phyloP scores from a whole-genome alignment of 2,329 filamentous ascomycete species.

The Dactylellina sp. region DNA sequence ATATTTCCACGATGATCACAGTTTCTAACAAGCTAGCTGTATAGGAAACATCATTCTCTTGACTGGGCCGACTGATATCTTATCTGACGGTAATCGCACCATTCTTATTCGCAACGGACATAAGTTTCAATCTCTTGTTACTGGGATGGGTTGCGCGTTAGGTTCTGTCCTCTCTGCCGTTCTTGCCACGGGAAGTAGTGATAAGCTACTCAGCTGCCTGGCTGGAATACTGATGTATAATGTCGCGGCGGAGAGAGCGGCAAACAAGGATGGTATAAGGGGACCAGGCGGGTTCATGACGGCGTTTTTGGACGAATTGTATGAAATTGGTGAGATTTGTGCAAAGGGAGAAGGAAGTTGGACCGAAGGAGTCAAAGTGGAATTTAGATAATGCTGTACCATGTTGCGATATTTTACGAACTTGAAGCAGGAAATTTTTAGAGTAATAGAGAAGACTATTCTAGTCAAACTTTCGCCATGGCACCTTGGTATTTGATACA shows the following conservation, averaged over 20 bases:
- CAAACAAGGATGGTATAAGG: constrained; percentile 73
- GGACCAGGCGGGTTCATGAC: constrained; percentile 90
- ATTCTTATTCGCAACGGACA: constrained; percentile 82
- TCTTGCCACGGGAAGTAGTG: constrained; percentile 71
- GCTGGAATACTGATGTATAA: constrained; percentile 83
- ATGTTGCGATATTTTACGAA: too few species aligned
- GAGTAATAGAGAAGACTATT: too few species aligned
- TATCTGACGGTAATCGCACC: constrained; percentile 79
- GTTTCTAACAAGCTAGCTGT: background rate
- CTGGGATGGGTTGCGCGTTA: constrained; percentile 82
- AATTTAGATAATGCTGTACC: constrained; percentile 28
- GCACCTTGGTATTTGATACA: too few species aligned
- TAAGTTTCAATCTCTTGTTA: constrained; percentile 75
- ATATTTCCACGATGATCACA: background rate
- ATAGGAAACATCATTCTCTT: constrained; percentile 77
- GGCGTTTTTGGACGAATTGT: constrained; percentile 81
- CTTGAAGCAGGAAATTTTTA: too few species aligned
- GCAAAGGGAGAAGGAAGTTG: constrained; percentile 29
- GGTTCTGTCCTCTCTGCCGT: constrained; percentile 84
- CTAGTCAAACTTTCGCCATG: too few species aligned
- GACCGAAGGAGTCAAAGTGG: constrained; percentile 35
- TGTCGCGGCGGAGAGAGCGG: constrained; percentile 72
- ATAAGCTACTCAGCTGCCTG: constrained; percentile 78
- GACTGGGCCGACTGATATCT: constrained; percentile 81
- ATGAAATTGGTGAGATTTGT: constrained; percentile 61